Conservation (phyloP, 2,329 filamentous ascomycete genomes). For the Aspergillus clavatus region DNA sequence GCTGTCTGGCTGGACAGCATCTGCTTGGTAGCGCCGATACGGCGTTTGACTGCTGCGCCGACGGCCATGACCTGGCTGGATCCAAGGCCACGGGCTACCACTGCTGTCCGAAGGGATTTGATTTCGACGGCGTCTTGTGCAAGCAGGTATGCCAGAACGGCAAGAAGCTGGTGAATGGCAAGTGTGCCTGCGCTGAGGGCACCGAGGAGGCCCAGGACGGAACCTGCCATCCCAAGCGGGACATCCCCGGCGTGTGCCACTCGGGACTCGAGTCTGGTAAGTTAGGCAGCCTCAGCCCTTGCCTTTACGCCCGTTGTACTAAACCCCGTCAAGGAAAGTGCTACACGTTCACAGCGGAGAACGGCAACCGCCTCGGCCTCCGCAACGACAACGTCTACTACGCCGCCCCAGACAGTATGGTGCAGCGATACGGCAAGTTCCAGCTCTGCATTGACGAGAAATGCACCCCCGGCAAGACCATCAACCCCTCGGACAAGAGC, state of each 20-base stretch:
- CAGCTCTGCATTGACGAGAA: conserved; percentile 10
- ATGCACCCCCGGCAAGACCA: neutral
- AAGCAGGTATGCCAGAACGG: conserved; percentile 7
- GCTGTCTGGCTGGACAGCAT: conserved; percentile 5
- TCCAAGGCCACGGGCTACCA: conserved; percentile 5
- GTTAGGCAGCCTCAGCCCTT: neutral
- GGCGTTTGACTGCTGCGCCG: conserved; percentile 12
- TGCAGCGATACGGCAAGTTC: conserved; percentile 9
- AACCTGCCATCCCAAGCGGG: neutral
- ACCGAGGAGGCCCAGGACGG: neutral
- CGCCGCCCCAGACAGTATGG: conserved; percentile 4
- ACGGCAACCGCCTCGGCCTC: conserved; percentile 10
- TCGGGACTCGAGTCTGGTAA: conserved; percentile 7
- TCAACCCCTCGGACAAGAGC: conserved; percentile 6
- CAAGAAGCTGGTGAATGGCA: conserved; percentile 5
- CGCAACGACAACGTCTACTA: conserved; percentile 7
- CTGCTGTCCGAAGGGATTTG: conserved; percentile 8
- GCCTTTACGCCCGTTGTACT: neutral
- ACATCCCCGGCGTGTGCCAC: neutral
- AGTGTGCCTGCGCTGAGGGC: conserved; percentile 7
- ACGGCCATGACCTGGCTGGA: conserved; percentile 9
- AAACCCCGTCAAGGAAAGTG: conserved; percentile 5
- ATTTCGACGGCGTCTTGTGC: conserved; percentile 7
- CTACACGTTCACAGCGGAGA: conserved; percentile 10
- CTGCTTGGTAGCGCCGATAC: conserved; percentile 9